phyloP scores from a whole-genome alignment of 768 basidiomycete species.

The Daedalea quercina region DNA sequence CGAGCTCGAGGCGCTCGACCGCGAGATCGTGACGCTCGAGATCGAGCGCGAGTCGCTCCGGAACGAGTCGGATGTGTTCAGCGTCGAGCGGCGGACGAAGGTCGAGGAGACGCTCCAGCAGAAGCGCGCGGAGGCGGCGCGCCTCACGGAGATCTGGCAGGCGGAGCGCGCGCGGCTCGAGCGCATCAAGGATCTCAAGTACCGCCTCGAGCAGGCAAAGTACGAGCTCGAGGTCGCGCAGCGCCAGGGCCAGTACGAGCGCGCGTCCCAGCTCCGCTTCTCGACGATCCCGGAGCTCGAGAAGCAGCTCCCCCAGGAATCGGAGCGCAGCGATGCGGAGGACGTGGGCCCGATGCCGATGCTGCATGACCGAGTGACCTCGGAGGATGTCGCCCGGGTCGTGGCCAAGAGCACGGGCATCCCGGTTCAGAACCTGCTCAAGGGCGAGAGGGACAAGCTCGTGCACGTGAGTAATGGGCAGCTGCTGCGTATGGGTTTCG shows the following conservation, averaged over 20 bases:
- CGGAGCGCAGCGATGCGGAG: slow-evolving; percentile 34
- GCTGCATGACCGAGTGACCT: slow-evolving; percentile 82
- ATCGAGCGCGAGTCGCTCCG: slow-evolving; percentile 88
- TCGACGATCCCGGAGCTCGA: slow-evolving; percentile 80
- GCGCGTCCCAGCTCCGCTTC: slow-evolving; percentile 78
- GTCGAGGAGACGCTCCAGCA: slow-evolving; percentile 57
- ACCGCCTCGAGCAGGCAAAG: slow-evolving; percentile 75
- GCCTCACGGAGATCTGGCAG: slow-evolving; percentile 65
- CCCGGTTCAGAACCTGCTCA: slow-evolving; percentile 81
- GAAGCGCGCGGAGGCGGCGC: slow-evolving; percentile 58
- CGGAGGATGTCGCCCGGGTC: slow-evolving; percentile 84
- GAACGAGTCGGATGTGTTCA: slow-evolving; percentile 83
- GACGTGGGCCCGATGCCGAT: slow-evolving; percentile 50
- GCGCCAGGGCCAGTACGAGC: slow-evolving; percentile 81
- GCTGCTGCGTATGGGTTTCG: not conserved
- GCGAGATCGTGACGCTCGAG: slow-evolving; percentile 80
- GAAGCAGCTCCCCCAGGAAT: slow-evolving; percentile 54
- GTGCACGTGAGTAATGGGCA: slow-evolving; percentile 57
- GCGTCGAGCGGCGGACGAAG: slow-evolving; percentile 60
- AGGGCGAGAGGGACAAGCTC: slow-evolving; percentile 85
- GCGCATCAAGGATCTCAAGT: slow-evolving; percentile 65
- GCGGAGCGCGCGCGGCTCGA: slow-evolving; percentile 67
- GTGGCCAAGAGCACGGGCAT: slow-evolving; percentile 88
- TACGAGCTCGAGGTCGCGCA: slow-evolving; percentile 84
- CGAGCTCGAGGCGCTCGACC: slow-evolving; percentile 72